Conservation (phyloP, 345 rosid genomes). For the Gossypium australe region DNA sequence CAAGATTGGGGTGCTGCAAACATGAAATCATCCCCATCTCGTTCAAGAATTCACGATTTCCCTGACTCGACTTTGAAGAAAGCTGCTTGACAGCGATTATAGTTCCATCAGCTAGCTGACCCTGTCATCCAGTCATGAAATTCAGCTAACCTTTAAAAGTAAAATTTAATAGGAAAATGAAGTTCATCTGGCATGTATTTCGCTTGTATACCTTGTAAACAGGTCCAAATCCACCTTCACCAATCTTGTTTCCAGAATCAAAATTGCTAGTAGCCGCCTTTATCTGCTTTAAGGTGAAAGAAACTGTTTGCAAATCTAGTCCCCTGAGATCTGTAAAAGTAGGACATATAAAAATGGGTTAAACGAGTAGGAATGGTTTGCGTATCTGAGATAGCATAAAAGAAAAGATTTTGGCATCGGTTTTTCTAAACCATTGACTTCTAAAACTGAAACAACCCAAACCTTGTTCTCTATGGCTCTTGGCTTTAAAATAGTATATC, state of each 20-base stretch:
- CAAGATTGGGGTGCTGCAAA: constrained; percentile 42
- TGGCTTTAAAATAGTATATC: constrained; percentile 12
- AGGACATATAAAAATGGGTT: not conserved
- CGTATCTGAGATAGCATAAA: not conserved
- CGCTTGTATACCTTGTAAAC: constrained; percentile 28
- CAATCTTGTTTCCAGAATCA: constrained; percentile 28
- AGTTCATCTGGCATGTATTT: not conserved
- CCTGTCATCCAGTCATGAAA: constrained; percentile 19
- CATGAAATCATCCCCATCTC: constrained; percentile 38
- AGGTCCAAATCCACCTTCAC: constrained; percentile 44
- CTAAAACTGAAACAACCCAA: not conserved
- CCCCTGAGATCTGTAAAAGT: constrained; percentile 16
- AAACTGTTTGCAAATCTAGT: constrained; percentile 37
- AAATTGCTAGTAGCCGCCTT: constrained; percentile 33
- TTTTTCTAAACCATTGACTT: not conserved
- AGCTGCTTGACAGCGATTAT: constrained; percentile 36
- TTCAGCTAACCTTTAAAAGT: not conserved
- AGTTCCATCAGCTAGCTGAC: constrained; percentile 30
- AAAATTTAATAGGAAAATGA: not conserved
- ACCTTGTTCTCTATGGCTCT: constrained; percentile 17
- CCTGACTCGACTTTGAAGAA: constrained; percentile 36
- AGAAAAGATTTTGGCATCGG: not conserved
- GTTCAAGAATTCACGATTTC: constrained; percentile 40
- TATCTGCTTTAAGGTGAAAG: constrained; percentile 30
- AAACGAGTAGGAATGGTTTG: not conserved